Conservation (phyloP, 176 grass and related monocot species). For the Poa pratensis region DNA sequence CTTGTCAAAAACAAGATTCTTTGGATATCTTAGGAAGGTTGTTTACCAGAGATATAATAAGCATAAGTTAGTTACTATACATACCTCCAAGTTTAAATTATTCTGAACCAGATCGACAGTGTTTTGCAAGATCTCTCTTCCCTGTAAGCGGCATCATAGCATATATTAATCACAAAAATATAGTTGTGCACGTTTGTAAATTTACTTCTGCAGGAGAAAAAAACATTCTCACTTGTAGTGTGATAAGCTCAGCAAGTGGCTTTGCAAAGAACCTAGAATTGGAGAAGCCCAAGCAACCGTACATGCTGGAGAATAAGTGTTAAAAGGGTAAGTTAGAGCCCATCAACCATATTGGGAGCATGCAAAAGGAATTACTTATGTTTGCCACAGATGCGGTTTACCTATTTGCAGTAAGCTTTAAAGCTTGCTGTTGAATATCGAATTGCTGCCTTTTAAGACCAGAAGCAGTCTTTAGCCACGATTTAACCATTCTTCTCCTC, state of each 20-base stretch:
- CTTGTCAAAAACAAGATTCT: constrained; percentile 12
- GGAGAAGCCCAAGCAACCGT: constrained; percentile 96
- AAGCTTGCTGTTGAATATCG: constrained; percentile 96
- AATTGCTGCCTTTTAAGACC: constrained; percentile 89
- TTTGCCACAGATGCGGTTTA: constrained; percentile 42
- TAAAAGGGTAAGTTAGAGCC: constrained; percentile 51
- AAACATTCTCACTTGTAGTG: constrained; percentile 78
- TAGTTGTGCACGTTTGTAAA: constrained; percentile 29
- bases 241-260: constrained; percentile 96
- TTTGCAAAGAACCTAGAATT: constrained; percentile 97
- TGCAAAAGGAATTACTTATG: constrained; percentile 19
- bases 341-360: constrained; percentile 31
- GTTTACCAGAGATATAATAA: constrained; percentile 17
- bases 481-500: constrained; percentile 98
- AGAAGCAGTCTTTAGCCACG: constrained; percentile 83
- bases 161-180: constrained; percentile 30
- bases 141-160: constrained; percentile 61
- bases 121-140: constrained; percentile 95
- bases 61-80: constrained; percentile 21
- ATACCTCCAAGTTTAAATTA: constrained; percentile 97
- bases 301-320: constrained; percentile 70
- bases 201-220: constrained; percentile 23
- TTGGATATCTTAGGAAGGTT: constrained; percentile 26
- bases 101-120: constrained; percentile 96
- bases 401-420: constrained; percentile 99